phyloP scores from a whole-genome alignment of 805 yeast genomes.

The Nakazawaea wyomingensis region DNA sequence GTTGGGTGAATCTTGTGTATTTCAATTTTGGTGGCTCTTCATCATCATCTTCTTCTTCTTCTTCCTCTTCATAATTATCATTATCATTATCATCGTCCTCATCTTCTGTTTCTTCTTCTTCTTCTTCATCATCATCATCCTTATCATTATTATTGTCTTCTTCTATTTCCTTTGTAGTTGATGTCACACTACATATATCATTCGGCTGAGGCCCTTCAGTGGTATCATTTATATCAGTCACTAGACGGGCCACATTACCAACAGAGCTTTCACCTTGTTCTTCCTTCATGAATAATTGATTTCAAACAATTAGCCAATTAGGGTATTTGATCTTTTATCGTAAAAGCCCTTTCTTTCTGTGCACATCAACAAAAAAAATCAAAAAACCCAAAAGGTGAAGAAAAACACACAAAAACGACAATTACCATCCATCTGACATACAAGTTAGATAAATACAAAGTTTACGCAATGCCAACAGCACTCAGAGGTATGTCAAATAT shows the following conservation, averaged over 20 bases:
- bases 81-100: slow-evolving; percentile 25
- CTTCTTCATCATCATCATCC: slow-evolving; percentile 20
- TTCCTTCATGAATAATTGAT: too few species aligned
- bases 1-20: slow-evolving; percentile 61
- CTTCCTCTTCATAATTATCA: slow-evolving; percentile 27
- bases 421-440: neutral
- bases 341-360: too few species aligned
- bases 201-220: too few species aligned
- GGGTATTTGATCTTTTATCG: too few species aligned
- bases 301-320: too few species aligned
- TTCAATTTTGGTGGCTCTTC: slow-evolving; percentile 68
- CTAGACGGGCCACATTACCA: too few species aligned
- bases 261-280: too few species aligned
- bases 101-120: slow-evolving; percentile 27
- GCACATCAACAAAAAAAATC: too few species aligned
- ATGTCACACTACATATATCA: too few species aligned
- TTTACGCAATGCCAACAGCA: slow-evolving; percentile 11
- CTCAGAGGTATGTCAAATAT: slow-evolving; percentile 6
- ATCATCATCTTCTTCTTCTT: slow-evolving; percentile 39
- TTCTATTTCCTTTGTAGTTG: too few species aligned
- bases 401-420: slow-evolving; percentile 9
- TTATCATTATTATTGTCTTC: slow-evolving; percentile 17
- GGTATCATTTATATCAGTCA: too few species aligned
- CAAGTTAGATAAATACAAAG: neutral
- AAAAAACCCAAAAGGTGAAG: too few species aligned